Conservation (phyloP, 2,329 filamentous ascomycete species). For the Akanthomyces lecanii region DNA sequence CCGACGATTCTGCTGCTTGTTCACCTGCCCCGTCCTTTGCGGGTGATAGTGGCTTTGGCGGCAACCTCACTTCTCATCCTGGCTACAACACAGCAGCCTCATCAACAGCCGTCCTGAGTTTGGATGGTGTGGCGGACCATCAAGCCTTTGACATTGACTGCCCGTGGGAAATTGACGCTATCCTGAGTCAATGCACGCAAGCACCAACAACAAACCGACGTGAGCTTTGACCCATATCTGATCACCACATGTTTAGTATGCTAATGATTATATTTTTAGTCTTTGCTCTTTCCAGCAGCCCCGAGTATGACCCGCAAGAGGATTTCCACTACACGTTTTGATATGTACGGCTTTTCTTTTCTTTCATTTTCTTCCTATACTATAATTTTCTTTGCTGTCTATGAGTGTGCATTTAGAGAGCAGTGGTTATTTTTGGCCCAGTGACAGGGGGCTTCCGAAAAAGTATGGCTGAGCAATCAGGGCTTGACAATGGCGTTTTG, state of each 20-base stretch:
- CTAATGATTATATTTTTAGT: neutral
- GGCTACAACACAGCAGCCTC: conserved; percentile 17
- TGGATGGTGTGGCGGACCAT: conserved; percentile 21
- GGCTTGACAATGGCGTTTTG: conserved; percentile 4
- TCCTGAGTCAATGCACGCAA: conserved; percentile 19
- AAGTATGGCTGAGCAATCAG: conserved; percentile 8
- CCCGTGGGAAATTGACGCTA: conserved; percentile 23
- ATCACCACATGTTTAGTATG: neutral
- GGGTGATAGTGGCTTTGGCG: neutral
- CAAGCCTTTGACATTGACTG: conserved; percentile 23
- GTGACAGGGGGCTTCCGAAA: neutral
- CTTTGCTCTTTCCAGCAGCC: neutral
- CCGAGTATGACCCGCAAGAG: conserved; percentile 7
- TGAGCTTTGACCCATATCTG: neutral
- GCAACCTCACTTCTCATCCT: neutral
- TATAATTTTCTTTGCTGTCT: neutral
- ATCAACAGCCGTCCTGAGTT: conserved; percentile 17
- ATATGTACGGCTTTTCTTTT: neutral
- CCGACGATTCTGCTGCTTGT: neutral
- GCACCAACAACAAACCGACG: neutral
- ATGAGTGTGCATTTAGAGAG: neutral
- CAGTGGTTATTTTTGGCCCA: neutral
- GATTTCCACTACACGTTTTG: conserved; percentile 14
- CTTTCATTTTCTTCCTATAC: neutral
- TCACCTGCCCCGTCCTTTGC: neutral